Base-by-base conservation (phyloP, 2,329 filamentous ascomycete species). In the Trichoderma endophyticum region DNA sequence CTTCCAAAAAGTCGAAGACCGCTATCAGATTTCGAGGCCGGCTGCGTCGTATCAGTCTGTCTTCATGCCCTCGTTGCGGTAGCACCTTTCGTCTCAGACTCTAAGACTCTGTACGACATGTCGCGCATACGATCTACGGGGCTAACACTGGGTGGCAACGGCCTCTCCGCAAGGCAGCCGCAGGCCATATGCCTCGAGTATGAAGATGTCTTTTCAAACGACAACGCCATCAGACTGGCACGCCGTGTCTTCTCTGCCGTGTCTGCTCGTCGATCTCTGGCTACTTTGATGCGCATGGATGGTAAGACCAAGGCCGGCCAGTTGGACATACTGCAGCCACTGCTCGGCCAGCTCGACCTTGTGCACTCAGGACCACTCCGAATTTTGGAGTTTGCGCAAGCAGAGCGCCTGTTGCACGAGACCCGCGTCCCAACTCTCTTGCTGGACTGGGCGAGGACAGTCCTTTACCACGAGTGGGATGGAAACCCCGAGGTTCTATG, bases 381-480 rank as follows among this genome's bases (percentile, higher is more conserved):
- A 9, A 76, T 84, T 3, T 78, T 89, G 2, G 81, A 85, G 5
- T 88, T 90, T 74, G 79, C 84, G 1, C 81, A 84, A 48, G 74
- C 83, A 1, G 88, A 89, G 73, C 84, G 85, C n/a, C 82, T 83
- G 15, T 76, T 88, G 26, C 89, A 89, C 74, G 88, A 90, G 75
- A 87, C 86, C 36, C 83, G 87, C 43, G 83, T 88, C 21, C 88
- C 87, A 8, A 88, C 86, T 12, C 79, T 90, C 18, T 82, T 89
- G 6, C 81, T 94, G 30, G 92, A 94, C 76, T 94, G 91, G 92
- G 88, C 92, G 24, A 86, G 92, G 72, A 90, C 91, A 0, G 86
- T 96, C 1, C 88, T 97, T 77, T 82, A 97, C 59, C 89, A 90
- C 70, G 90, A 93, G 73, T 98, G 95, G 95, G 88, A 95, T 77